Evolutionary conservation across 257 asterid species (phyloP).

Genomic region (Solanum raphanifolium): DNA sequence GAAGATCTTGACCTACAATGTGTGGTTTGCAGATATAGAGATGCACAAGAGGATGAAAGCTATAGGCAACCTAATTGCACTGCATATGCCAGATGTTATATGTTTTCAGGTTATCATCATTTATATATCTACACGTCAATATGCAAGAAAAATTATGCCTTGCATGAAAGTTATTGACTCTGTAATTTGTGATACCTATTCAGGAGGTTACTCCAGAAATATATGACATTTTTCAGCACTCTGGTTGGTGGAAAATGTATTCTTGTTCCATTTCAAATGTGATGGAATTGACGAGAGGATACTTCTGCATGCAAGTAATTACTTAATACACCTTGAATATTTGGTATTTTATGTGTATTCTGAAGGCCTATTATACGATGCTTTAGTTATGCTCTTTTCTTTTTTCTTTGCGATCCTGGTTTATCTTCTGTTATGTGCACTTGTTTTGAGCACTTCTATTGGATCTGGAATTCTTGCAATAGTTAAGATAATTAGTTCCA

Average conservation of each 20-base stretch:
- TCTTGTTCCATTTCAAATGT: constrained; percentile 55
- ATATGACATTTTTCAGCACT: constrained; percentile 46
- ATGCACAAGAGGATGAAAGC: constrained; percentile 69
- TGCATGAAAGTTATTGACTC: not conserved
- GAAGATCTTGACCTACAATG: constrained; percentile 80
- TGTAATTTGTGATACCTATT: constrained; percentile 3
- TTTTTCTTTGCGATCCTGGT: not conserved
- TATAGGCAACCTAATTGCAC: constrained; percentile 55
- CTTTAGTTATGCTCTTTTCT: not conserved
- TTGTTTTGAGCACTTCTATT: not conserved
- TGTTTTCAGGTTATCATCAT: constrained; percentile 68
- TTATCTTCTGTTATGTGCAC: not conserved
- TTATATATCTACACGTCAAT: not conserved
- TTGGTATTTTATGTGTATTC: not conserved
- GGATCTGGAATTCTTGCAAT: not conserved
- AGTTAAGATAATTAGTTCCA: not conserved
- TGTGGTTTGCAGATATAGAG: constrained; percentile 92
- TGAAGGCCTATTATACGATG: not conserved
- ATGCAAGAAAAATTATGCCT: not conserved
- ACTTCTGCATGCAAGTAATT: constrained; percentile 90
- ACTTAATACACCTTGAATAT: not conserved
- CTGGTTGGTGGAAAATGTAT: constrained; percentile 87
- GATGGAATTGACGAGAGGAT: constrained; percentile 28
- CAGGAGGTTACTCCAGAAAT: constrained; percentile 83
- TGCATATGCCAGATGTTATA: constrained; percentile 76